Evolutionary conservation across 768 basidiomycete species (phyloP), one percentile per base, ranked within the genome.

Genomic region (Boletus subparvulus): DNA sequence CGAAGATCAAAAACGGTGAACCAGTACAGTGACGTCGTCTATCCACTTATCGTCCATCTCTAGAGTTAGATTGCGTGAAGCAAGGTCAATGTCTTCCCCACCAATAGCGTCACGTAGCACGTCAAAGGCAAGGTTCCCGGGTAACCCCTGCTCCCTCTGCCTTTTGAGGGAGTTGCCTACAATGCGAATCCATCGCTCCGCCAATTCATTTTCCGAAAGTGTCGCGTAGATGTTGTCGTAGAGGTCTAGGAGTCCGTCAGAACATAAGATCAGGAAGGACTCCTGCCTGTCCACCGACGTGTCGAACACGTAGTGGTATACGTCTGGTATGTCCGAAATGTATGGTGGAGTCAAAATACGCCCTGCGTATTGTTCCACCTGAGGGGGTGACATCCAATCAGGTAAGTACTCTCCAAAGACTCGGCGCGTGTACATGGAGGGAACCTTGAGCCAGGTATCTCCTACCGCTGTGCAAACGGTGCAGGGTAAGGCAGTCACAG

Each of bases 1-100:
- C 37, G 16, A 47, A 48, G 36, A 56, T 70, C 60, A 70, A 19
- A 77, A 64, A 50, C 70, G 70, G 52, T 78, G 79, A 47, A 81
- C 74, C 21, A 80, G 54, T 26, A 80, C 69, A 9, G 79, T 80
- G 19, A 77, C 73, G 56, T 80, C 79, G 57, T 80, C 80, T 67
- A 81, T 75, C 80, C 79, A 80, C 52, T 73, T 73, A 39, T 77
- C 78, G 52, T 76, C 76, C 74, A 80, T 80, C 66, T 80, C 80
- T 43, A 80, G 69, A 9, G 80, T 82, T 33, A 80, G 52, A 43
- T 73, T 75, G 58, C 73, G 72, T n/a, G 79, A 80, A 13, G 71
- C 74, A 6, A 71, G 66, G 17, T 71, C 66, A 13, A 62, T 55
- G 56, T 82, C 72, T 16, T 72, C 67, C 26, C 80, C 80, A 9